Base-by-base conservation (phyloP, 208 protist genomes). In the Herpetomonas tarakana region DNA sequence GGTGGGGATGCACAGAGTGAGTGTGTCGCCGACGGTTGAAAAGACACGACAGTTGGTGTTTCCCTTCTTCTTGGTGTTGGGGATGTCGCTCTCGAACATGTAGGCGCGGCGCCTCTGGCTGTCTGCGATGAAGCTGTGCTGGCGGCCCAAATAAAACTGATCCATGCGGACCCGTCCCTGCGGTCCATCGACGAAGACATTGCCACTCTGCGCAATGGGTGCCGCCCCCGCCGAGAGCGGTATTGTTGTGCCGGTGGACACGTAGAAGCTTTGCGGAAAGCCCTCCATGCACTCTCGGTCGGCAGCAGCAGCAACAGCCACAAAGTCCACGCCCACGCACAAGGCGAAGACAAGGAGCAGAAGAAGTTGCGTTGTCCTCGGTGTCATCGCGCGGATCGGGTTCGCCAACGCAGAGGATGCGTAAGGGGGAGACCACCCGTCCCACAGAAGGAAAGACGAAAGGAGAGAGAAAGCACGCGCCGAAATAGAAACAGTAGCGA, bases 191-290 rank as follows among this genome's bases (percentile, higher is more conserved):
- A 65, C 52, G 31, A 69, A 78, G 44, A 78, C 60, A 28, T 19
- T 50, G 0, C 71, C 71, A 51, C 56, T 69, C 50, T 78, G 71
- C 21, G 71, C 59, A 18, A 78, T 60, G 1, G 71, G 54, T 4
- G 16, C 44, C 9, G 41, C 53, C 19, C 19, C 44, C 14, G 18
- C 62, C 24, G 49, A 26, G 41, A 73, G 68, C 12, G 71, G 71
- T 26, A 78, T 73, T 1, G 71, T 78, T 12, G 61, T 72, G 16
- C 71, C 71, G 22, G 52, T 71, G 12, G 65, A 64, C 11, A 78
- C 71, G 45, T 69, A 72, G 52, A 78, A 78, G 45, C 29, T 68
- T 3, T 68, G 41, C 2, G 71, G 65, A 53, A 52, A 53, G n/a
- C 9, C 18, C 3, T 6, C 3, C 44, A 49, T 22, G 44, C 44